A percentile compares a stretch with the other conserved stretches of the same genome.
phyloP scores from a whole-genome alignment of 305 asterid genomes.

The Rubia tinctorum region DNA sequence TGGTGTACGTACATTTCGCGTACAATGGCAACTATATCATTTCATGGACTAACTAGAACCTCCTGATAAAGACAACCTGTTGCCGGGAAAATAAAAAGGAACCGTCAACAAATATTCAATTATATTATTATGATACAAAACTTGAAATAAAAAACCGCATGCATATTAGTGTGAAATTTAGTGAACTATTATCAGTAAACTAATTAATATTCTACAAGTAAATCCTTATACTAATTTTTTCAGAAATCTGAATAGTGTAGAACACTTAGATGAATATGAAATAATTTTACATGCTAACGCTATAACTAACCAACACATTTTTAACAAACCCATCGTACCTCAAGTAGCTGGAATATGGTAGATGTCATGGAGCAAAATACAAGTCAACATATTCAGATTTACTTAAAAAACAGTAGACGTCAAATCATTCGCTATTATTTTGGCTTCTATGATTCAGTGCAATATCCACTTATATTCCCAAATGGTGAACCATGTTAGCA shows the following conservation, averaged over 20 bases:
- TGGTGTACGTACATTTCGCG: not conserved
- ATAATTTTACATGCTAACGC: not conserved
- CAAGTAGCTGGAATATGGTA: not conserved
- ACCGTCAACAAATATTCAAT: not conserved
- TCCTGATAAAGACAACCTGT: rapidly evolving
- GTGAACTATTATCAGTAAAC: not conserved
- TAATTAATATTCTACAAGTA: not conserved
- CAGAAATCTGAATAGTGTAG: not conserved
- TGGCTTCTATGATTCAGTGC: not conserved
- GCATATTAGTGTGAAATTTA: not conserved
- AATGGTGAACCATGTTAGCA: not conserved
- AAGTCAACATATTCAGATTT: not conserved
- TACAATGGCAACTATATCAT: not conserved
- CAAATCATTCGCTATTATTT: not conserved
- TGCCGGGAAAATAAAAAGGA: rapidly evolving
- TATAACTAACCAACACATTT: not conserved
- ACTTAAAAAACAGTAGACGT: not conserved
- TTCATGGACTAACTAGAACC: not conserved
- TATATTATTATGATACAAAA: not conserved
- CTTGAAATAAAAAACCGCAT: not conserved
- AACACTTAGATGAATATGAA: not conserved
- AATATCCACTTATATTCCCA: not conserved
- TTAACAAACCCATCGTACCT: not conserved
- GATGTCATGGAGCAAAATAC: not conserved
- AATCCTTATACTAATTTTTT: not conserved